A percentile compares a stretch with the other conserved stretches of the same genome.
These are phyloP conservation scores for Dioszegia aurantiaca DNA, from an alignment of 768 basidiomycete genomes.

Conservation along the genomic window DNA sequence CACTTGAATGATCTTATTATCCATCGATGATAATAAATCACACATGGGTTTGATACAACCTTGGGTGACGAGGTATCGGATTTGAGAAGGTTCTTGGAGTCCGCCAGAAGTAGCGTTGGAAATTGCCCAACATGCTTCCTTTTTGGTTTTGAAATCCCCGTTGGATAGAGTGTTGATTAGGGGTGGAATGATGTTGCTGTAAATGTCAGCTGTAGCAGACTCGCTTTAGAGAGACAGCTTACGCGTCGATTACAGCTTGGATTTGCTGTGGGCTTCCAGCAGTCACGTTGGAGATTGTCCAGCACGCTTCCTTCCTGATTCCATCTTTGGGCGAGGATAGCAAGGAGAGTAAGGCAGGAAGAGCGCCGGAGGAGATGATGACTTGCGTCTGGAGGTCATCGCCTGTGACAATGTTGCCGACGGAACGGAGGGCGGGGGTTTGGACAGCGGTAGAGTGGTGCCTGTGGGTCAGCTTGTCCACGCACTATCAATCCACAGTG, in stretches of 20 bases:
- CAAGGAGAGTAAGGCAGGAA: conserved; percentile 86
- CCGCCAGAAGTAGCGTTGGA: conserved; percentile 98
- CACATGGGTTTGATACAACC: conserved; percentile 99
- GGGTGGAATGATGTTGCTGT: conserved; percentile 75
- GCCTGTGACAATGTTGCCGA: conserved; percentile 98
- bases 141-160: conserved; percentile 98
- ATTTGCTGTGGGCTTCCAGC: conserved; percentile 97
- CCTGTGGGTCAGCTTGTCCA: conserved; percentile 38
- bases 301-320: conserved; percentile 98
- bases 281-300: conserved; percentile 99
- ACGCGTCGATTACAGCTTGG: conserved; percentile 91
- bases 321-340: conserved; percentile 97
- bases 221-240: conserved; percentile 54
- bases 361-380: conserved; percentile 94
- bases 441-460: conserved; percentile 76
- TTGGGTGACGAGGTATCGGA: conserved; percentile 94
- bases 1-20: conserved; percentile 97
- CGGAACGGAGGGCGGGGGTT: conserved; percentile 94
- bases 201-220: conserved; percentile 2
- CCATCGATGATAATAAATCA: conserved; percentile 94
- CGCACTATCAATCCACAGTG: background rate
- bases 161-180: conserved; percentile 96
- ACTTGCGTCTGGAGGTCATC: conserved; percentile 99
- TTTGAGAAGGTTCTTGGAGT: conserved; percentile 91
- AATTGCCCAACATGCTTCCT: conserved; percentile 99